Evolutionary conservation across 495 filamentous ascomycete species (phyloP).

Genomic region (Penicillium lividum): DNA sequence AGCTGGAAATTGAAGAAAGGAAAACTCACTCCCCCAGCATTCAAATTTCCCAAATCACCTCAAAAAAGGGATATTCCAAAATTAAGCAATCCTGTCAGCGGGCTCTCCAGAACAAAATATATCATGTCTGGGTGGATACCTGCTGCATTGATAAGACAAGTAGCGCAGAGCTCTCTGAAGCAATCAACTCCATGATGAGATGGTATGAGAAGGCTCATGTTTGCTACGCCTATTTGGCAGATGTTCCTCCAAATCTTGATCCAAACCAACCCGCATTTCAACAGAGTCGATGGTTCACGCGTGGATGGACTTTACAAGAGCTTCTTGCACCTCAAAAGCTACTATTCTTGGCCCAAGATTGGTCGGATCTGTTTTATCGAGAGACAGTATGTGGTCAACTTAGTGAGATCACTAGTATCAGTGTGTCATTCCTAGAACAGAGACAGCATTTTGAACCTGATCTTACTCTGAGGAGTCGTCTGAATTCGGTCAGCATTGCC

Average conservation of each 20-base stretch:
- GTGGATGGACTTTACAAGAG: conserved; percentile 33
- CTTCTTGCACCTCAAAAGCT: conserved; percentile 21
- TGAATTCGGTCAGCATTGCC: neutral
- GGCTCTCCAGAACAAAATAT: too few species aligned
- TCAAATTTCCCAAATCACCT: neutral
- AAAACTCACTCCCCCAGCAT: too few species aligned
- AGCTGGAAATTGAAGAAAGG: neutral
- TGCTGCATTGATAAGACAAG: conserved; percentile 35
- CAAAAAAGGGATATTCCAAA: neutral
- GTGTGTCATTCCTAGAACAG: neutral
- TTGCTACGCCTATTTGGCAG: conserved; percentile 38
- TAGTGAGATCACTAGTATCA: neutral
- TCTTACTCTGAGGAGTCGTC: neutral
- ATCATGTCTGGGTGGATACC: conserved; percentile 33
- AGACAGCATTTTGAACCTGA: neutral
- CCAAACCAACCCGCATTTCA: neutral
- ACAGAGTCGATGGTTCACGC: conserved; percentile 22
- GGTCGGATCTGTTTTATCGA: neutral
- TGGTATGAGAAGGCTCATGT: conserved; percentile 32
- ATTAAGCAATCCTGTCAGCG: neutral
- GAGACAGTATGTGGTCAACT: neutral
- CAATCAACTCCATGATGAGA: conserved; percentile 45
- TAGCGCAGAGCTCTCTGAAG: conserved; percentile 29
- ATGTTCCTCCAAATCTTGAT: conserved; percentile 13
- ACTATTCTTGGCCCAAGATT: conserved; percentile 23